Evolutionary conservation across 2,329 filamentous ascomycete genomes (phyloP).

Genomic region (Botrytis medusae): DNA sequence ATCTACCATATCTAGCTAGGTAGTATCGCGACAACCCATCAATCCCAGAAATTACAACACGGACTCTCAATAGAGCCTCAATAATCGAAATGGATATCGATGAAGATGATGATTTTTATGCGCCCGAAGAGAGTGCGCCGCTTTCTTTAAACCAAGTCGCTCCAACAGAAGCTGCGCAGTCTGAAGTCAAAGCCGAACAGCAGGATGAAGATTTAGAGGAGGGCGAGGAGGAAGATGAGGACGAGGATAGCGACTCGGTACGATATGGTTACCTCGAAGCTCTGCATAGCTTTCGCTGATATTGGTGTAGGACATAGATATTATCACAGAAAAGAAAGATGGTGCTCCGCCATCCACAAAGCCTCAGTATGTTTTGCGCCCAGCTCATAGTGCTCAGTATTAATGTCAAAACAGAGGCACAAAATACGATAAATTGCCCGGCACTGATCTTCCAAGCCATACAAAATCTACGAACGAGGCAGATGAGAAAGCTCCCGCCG

Average conservation of each 20-base stretch:
- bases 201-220: conserved; percentile 59
- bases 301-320: conserved; percentile 59
- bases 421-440: conserved; percentile 42
- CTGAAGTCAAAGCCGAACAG: conserved; percentile 40
- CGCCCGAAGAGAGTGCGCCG: conserved; percentile 54
- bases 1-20: neutral
- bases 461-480: conserved; percentile 52
- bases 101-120: conserved; percentile 68
- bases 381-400: conserved; percentile 9
- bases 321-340: conserved; percentile 67
- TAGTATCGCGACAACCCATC: conserved; percentile 4
- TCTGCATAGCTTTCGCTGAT: conserved; percentile 24
- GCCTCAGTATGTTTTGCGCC: conserved; percentile 45
- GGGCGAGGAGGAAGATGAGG: conserved; percentile 63
- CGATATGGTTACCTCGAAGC: conserved; percentile 40
- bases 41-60: conserved; percentile 6
- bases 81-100: conserved; percentile 60
- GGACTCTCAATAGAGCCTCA: conserved; percentile 18
- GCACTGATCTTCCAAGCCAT: conserved; percentile 1
- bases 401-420: conserved; percentile 24
- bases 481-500: conserved; percentile 45
- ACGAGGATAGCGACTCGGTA: conserved; percentile 55
- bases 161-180: conserved; percentile 33
- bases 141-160: conserved; percentile 27
- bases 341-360: conserved; percentile 52